Base-by-base conservation (phyloP, 148 eudicot genomes). In the Rhododendron kiyosumense region DNA sequence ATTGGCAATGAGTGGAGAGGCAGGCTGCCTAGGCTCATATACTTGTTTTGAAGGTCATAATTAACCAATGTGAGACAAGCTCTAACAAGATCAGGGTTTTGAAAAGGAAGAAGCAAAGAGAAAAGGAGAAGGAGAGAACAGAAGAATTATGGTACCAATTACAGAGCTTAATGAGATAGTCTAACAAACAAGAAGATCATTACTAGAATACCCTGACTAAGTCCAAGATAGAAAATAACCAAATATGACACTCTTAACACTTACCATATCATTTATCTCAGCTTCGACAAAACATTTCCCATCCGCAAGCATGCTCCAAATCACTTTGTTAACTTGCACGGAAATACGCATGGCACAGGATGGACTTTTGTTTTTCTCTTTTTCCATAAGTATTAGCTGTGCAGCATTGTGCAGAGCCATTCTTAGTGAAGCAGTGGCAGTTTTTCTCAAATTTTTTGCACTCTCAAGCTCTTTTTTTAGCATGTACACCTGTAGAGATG, bases 261-360 rank as follows among this genome's bases (percentile, higher is more conserved):
- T 89, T 86, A 96, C 99, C 99, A 96, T 94, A 89, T 96, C 98
- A 83, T 92, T 96, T 87, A 96, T 95, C 92, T 96, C 99, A 78
- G 96, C 97, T 90, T 95, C 99, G 81, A 97, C 97, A 91, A 95
- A 95, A 49, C 96, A 92, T 91, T 95, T 96, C 59, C 99, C 99
- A 90, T 96, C 99, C 28, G 93, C 95, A 89, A 95, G 95, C 99
- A 96, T 96, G 88, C 96, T 90, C 99, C 99, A 96, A 79, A 93
- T 98, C 74, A 96, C 97, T 88, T 95, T 96, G 87, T 93, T 92
- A 74, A 96, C 93, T 90, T 94, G 94, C 91, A 96, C 78, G 78
- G 96, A 96, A 61, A 96, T 93, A 81, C 98, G 98, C 99, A 96
- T 96, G 57, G 99, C 99, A 94, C 89, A 96, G 32, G 99, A 96